phyloP scores from a whole-genome alignment of 305 asterid genomes.

The Fraxinus ornus region DNA sequence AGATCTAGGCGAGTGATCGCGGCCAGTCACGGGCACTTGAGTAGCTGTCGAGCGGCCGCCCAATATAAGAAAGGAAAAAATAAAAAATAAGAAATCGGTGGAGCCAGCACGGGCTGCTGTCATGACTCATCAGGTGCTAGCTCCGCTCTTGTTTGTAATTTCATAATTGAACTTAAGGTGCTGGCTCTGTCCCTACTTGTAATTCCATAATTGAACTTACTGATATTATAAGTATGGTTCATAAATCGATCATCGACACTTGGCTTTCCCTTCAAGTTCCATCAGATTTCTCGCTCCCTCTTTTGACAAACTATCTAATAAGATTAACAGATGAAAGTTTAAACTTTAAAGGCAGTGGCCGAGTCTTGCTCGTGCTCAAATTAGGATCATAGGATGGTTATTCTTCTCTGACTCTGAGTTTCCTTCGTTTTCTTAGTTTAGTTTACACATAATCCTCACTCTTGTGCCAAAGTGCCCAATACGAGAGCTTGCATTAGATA shows the following conservation, averaged over 20 bases:
- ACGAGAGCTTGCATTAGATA: slow-evolving; percentile 56
- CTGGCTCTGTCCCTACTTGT: too few species aligned
- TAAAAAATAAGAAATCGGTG: too few species aligned
- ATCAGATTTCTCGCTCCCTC: slow-evolving; percentile 60
- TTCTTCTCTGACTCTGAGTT: slow-evolving; percentile 61
- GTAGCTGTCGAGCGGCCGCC: too few species aligned
- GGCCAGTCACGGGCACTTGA: too few species aligned
- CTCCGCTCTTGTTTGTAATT: too few species aligned
- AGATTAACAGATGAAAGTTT: slow-evolving; percentile 62
- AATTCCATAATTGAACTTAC: not conserved
- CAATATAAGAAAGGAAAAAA: too few species aligned
- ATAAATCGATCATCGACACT: slow-evolving; percentile 52
- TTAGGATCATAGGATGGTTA: slow-evolving; percentile 35
- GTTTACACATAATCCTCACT: slow-evolving; percentile 53
- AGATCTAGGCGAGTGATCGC: too few species aligned
- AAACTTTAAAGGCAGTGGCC: slow-evolving; percentile 42
- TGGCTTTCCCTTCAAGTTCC: slow-evolving; percentile 67
- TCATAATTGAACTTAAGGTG: too few species aligned
- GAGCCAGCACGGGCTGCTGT: too few species aligned
- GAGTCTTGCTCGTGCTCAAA: slow-evolving; percentile 52
- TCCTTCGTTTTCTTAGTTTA: slow-evolving; percentile 55
- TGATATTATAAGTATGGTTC: slow-evolving; percentile 58
- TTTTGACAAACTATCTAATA: slow-evolving; percentile 50
- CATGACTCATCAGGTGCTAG: too few species aligned
- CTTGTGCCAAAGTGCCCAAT: slow-evolving; percentile 55